Evolutionary conservation across 345 rosid genomes (phyloP).

Genomic region (Salix caprea): DNA sequence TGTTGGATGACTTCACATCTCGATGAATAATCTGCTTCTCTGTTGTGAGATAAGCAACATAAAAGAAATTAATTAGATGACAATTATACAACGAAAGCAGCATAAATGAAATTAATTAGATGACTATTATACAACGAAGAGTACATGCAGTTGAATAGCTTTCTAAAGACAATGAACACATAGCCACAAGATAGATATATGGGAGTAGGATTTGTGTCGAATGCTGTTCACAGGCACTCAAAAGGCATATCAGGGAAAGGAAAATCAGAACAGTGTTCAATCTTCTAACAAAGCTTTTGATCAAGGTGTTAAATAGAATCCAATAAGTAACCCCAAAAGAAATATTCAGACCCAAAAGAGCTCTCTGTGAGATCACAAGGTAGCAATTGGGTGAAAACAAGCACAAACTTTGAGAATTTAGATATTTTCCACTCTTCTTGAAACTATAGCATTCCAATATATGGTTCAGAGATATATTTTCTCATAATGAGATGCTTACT

Average conservation of each 20-base stretch:
- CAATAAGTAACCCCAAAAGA: not conserved
- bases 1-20: conserved; percentile 91
- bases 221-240: not conserved
- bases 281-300: not conserved
- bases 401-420: not conserved
- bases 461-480: not conserved
- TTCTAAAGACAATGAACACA: not conserved
- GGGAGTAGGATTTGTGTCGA: not conserved
- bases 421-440: not conserved
- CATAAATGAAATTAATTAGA: not conserved
- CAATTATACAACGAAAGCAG: not conserved
- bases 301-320: not conserved
- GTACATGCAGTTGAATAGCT: not conserved
- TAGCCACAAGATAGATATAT: not conserved
- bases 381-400: not conserved
- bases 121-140: not conserved
- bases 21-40: conserved; percentile 93
- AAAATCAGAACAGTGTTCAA: not conserved
- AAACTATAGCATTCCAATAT: not conserved
- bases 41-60: conserved; percentile 25
- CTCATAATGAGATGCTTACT: not conserved
- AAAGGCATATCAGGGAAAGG: not conserved
- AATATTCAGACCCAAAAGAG: not conserved
- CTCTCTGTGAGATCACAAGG: not conserved
- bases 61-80: not conserved